Base-by-base conservation (phyloP, 23 red algal genomes). In the Gracilariopsis chorda region DNA sequence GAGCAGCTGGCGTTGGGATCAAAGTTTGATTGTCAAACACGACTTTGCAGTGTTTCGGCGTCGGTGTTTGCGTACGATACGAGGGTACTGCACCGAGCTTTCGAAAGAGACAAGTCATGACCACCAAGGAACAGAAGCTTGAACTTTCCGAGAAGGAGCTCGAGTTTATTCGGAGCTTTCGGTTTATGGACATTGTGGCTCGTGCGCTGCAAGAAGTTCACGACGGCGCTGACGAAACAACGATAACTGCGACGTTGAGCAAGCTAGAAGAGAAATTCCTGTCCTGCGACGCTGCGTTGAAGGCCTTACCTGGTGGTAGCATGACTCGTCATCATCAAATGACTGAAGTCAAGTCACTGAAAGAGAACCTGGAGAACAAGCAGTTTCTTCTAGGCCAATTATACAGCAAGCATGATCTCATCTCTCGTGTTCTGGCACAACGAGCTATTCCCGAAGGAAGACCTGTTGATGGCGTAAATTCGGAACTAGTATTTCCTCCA, bases 401-500 rank as follows among this genome's bases (percentile, higher is more conserved):
- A 23, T 89, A 89, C 49, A 57, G 61, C 51, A 70, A 89, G 48
- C 85, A 89, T 24, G 85, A 89, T n/a, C 48, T 89, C 51, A 57
- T 89, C 35, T 59, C 65, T 47, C 85, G 72, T 12, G 68, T 78
- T 12, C 30, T 89, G 37, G 72, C 36, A 19, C 85, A 89, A 57
- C 47, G 58, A 43, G 68, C 85, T 35, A 61, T 89, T 48, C 68
- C 85, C 10, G 85, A 89, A 24, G 65, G 30, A 57, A 42, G 59
- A 32, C 42, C 51, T 35, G 69, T 51, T 37, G 85, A 84, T 48
- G 59, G 59, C 41, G 76, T 80, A 11, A 48, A 80, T 27, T 6
- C 76, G 24, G 52, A 80, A 34, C 46, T 59, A 7, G 52, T 57
- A 53, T 80, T 80, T 29, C 29, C 48, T 24, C 52, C 42, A 36